A percentile compares a stretch with the other conserved stretches of the same genome.
These are phyloP conservation scores for Parathielavia appendiculata DNA, from an alignment of 495 filamentous ascomycete genomes.

Conservation along the genomic window DNA sequence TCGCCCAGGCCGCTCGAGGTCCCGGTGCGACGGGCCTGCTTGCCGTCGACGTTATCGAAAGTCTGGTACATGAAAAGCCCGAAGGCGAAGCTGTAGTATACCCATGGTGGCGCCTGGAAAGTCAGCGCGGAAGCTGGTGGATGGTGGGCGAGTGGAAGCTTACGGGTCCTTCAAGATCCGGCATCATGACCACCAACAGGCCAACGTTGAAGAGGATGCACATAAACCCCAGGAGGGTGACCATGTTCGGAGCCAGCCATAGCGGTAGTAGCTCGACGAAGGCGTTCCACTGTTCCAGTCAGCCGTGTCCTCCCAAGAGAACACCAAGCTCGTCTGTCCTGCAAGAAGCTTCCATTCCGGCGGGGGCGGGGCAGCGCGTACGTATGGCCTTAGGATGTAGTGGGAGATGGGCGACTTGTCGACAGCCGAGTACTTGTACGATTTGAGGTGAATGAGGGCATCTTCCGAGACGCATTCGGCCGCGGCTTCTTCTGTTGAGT, in stretches of 20 bases:
- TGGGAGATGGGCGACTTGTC: slow-evolving; percentile 93
- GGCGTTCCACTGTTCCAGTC: slow-evolving; percentile 75
- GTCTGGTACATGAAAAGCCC: slow-evolving; percentile 98
- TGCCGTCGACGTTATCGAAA: slow-evolving; percentile 97
- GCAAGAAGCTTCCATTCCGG: slow-evolving; percentile 8
- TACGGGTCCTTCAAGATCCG: slow-evolving; percentile 88
- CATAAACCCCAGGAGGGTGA: slow-evolving; percentile 90
- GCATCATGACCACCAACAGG: slow-evolving; percentile 74
- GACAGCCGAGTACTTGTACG: slow-evolving; percentile 94
- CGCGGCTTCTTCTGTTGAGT: slow-evolving; percentile 41
- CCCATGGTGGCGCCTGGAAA: slow-evolving; percentile 71
- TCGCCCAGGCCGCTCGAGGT: slow-evolving; percentile 93
- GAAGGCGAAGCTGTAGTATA: slow-evolving; percentile 91
- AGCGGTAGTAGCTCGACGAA: slow-evolving; percentile 87
- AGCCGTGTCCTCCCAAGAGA: background rate
- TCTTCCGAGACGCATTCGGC: slow-evolving; percentile 57
- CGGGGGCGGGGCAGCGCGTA: slow-evolving; percentile 46
- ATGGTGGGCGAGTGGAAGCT: slow-evolving; percentile 22
- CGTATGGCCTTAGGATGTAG: slow-evolving; percentile 91
- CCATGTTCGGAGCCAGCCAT: slow-evolving; percentile 97
- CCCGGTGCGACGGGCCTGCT: slow-evolving; percentile 90
- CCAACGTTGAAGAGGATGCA: slow-evolving; percentile 86
- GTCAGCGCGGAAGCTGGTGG: slow-evolving; percentile 5
- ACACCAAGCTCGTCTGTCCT: background rate
- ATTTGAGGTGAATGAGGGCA: slow-evolving; percentile 74